Evolutionary conservation across 1,284 basidiomycete genomes (phyloP), one percentile per base, ranked within the genome.

Genomic region (Ustilago nuda): DNA sequence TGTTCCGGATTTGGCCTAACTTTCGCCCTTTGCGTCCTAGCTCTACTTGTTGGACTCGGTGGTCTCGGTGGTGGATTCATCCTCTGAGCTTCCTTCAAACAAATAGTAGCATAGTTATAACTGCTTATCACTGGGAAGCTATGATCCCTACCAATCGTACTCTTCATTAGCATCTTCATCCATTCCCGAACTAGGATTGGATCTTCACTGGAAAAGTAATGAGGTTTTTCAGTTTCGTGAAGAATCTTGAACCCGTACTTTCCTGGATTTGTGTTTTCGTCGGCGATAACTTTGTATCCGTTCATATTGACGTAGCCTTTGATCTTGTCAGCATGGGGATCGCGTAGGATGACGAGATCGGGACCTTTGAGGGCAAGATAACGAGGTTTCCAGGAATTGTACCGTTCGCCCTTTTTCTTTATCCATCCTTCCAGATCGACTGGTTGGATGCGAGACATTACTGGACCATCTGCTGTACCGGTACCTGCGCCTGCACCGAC

Each of bases 161-260:
- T 93, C 87, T 99, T 99, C 94, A 98, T 98, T 80, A 99, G 90
- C 11, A 94, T 94, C 88, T 99, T 99, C 96, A 99, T 99, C 97
- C 97, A 99, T 78, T 94, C 94, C 13, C 97, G 90, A 54, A 98
- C 89, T 43, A 91, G 87, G 5, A 87, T 85, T 85, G 94, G 93
- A 84, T 98, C 95, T 41, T 95, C 92, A 0, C 93, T 93, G 75
- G 92, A 93, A 87, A 99, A 99, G 85, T 88, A 93, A 87, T 99
- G 94, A 2, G 93, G 89, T 87, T 93, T 94, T 83, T 94, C 93
- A 9, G 89, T 88, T 54, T 95, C 93, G 79, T 98, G 96, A 41
- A 95, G 90, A 72, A 99, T 93, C 82, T 94, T 90, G 91, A 99
- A 98, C 6, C 94, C 95, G 87, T 97, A 98, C 78, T 92, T 90